Evolutionary conservation across 148 eudicot genomes (phyloP).

Genomic region (Nepenthes mirabilis): DNA sequence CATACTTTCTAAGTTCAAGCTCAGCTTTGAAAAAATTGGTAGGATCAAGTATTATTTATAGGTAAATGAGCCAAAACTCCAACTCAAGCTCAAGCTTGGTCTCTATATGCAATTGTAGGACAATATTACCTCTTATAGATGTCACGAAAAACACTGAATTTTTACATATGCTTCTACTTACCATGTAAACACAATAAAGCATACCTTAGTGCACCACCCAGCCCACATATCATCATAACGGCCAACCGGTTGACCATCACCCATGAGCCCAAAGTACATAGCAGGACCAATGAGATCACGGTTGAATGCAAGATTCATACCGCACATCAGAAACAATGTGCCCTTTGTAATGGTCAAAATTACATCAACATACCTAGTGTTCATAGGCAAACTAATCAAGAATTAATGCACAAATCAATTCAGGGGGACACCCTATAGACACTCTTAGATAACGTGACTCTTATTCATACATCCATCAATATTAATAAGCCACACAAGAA

Average conservation of each 20-base stretch:
- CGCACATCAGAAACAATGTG: constrained; percentile 81
- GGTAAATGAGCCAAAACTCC: too few relatives aligned
- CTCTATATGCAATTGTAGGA: too few relatives aligned
- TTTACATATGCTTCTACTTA: neutral
- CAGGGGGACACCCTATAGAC: neutral
- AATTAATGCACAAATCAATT: neutral
- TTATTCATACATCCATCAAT: too few relatives aligned
- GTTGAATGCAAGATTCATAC: constrained; percentile 71
- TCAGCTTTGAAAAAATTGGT: too few relatives aligned
- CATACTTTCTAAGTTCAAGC: too few relatives aligned
- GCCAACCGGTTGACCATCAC: constrained; percentile 86
- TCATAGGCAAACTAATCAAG: neutral
- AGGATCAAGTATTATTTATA: too few relatives aligned
- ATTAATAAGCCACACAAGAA: too few relatives aligned
- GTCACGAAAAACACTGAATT: too few relatives aligned
- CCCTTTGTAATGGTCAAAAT: constrained; percentile 80
- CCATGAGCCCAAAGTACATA: constrained; percentile 92
- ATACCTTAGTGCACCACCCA: constrained; percentile 82
- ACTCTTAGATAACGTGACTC: neutral
- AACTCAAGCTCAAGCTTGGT: too few relatives aligned
- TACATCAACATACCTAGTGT: constrained; percentile 61
- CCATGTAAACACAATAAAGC: neutral
- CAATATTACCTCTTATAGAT: too few relatives aligned
- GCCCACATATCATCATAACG: constrained; percentile 96
- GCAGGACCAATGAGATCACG: constrained; percentile 87